Evolutionary conservation across 768 basidiomycete species (phyloP).

Genomic region (Lyophyllum semitale): DNA sequence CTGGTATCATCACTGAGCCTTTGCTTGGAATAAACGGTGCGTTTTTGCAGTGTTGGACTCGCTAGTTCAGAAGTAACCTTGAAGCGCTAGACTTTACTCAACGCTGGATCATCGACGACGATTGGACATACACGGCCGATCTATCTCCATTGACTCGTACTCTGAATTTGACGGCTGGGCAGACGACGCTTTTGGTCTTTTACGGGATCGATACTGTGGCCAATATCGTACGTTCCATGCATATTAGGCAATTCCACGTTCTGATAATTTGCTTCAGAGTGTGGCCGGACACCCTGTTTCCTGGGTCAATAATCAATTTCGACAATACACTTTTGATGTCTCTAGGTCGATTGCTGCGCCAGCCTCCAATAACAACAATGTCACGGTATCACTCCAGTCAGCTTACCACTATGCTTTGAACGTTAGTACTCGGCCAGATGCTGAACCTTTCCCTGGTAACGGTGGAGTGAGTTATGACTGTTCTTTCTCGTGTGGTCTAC

Average conservation of each 20-base stretch:
- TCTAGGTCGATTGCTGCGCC: slow-evolving; percentile 39
- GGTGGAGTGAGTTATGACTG: slow-evolving; percentile 29
- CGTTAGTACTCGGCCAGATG: slow-evolving; percentile 49
- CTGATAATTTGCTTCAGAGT: slow-evolving; percentile 30
- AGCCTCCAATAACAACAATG: slow-evolving; percentile 34
- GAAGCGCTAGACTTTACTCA: slow-evolving; percentile 46
- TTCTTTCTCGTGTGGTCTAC: not conserved
- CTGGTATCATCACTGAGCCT: slow-evolving; percentile 56
- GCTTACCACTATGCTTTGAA: slow-evolving; percentile 56
- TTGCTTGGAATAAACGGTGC: slow-evolving; percentile 56
- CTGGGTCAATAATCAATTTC: slow-evolving; percentile 62
- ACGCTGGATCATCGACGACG: slow-evolving; percentile 56
- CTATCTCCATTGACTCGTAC: slow-evolving; percentile 41
- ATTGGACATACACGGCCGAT: slow-evolving; percentile 62
- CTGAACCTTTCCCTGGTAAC: slow-evolving; percentile 41
- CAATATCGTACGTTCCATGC: slow-evolving; percentile 44
- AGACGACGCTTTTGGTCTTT: slow-evolving; percentile 48
- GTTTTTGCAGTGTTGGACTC: not conserved
- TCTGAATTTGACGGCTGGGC: slow-evolving; percentile 16
- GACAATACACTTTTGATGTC: slow-evolving; percentile 55
- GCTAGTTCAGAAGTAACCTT: not conserved
- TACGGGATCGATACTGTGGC: slow-evolving; percentile 61
- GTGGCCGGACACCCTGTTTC: slow-evolving; percentile 52
- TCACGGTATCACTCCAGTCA: slow-evolving; percentile 55
- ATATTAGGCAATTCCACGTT: not conserved